These are phyloP conservation scores for Fusarium tanahbumbuense DNA, from an alignment of 2,329 filamentous ascomycete genomes.

Conservation along the genomic window DNA sequence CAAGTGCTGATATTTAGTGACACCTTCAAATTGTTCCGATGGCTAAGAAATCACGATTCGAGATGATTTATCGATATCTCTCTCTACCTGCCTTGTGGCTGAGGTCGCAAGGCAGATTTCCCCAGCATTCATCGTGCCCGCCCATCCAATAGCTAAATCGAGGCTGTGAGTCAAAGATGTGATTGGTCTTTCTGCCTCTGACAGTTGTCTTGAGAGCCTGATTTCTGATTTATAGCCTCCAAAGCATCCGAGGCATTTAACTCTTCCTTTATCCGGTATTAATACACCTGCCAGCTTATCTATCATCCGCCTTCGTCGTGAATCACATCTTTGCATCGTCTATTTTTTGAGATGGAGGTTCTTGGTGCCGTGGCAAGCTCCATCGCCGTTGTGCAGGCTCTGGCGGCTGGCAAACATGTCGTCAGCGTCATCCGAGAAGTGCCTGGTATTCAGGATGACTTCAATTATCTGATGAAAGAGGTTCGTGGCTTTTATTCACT, in stretches of 20 bases:
- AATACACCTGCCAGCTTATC: neutral
- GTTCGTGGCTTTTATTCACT: neutral
- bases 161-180: constrained; percentile 6
- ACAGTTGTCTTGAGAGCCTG: constrained; percentile 4
- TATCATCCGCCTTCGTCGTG: too few relatives aligned
- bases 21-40: too few relatives aligned
- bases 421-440: constrained; percentile 12
- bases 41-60: too few relatives aligned
- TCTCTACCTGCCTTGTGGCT: neutral
- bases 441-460: constrained; percentile 23
- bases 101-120: neutral
- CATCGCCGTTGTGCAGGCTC: constrained; percentile 20
- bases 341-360: constrained; percentile 12
- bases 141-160: neutral
- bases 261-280: neutral
- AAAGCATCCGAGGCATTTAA: fast-evolving
- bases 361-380: constrained; percentile 23
- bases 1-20: neutral
- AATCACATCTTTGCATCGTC: fast-evolving
- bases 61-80: too few relatives aligned
- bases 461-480: constrained; percentile 10
- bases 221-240: neutral
- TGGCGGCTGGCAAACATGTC: constrained; percentile 16
- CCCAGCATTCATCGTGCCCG: neutral
- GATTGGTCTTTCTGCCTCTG: constrained; percentile 3